A percentile compares a stretch with the other conserved stretches of the same genome.
Conservation (phyloP, 2,329 filamentous ascomycete genomes). For the Venturia asperata region DNA sequence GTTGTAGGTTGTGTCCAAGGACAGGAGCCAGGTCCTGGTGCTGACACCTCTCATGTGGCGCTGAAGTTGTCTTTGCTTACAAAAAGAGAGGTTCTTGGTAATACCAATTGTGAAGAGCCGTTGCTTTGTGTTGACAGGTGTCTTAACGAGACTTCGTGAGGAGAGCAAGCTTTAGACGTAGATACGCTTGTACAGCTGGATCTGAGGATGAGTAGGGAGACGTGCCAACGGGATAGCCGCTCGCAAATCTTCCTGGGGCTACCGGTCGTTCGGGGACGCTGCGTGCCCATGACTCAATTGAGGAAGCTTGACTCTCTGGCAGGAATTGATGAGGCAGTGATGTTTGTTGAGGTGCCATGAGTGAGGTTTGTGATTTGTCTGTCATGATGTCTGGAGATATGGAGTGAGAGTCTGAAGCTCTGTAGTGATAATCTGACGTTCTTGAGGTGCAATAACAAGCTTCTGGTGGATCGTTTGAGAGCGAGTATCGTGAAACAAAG, state of each 20-base stretch:
- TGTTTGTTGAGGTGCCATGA: not conserved
- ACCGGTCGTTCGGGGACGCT: not conserved
- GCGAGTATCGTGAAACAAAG: not conserved
- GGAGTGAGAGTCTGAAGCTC: not conserved
- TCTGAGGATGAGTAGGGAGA: not conserved
- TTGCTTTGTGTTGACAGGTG: not conserved
- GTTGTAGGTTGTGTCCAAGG: too few relatives aligned
- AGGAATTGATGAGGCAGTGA: conserved; percentile 7
- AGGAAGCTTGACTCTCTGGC: conserved; percentile 3
- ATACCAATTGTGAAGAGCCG: not conserved
- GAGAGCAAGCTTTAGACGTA: conserved; percentile 7
- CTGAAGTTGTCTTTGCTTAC: not conserved
- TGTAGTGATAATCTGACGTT: not conserved
- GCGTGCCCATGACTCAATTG: conserved; percentile 10
- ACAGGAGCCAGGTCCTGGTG: not conserved
- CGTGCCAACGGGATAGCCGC: not conserved
- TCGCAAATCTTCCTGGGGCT: not conserved
- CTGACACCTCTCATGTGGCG: not conserved
- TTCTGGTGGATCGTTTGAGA: not conserved
- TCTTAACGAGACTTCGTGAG: not conserved
- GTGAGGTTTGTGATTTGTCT: not conserved
- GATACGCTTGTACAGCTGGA: conserved; percentile 9
- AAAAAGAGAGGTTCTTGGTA: not conserved
- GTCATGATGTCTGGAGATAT: not conserved
- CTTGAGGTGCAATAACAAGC: not conserved